phyloP scores from a whole-genome alignment of 1,284 basidiomycete species.

The Cystobasidium slooffiae region DNA sequence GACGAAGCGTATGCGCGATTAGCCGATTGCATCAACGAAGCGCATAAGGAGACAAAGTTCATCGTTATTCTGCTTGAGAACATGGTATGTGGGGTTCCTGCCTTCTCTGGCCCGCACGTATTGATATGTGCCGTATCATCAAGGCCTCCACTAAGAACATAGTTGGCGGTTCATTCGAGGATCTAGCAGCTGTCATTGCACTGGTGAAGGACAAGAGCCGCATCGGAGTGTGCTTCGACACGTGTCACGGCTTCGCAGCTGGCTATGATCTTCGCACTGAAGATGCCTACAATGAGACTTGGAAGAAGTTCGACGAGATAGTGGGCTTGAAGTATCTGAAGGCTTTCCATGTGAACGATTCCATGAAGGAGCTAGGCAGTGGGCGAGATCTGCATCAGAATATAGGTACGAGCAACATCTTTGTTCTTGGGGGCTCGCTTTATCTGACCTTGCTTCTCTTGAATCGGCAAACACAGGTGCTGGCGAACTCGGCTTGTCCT shows the following conservation, averaged over 20 bases:
- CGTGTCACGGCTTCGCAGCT: conserved; percentile 82
- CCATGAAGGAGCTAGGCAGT: conserved; percentile 68
- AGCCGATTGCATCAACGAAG: conserved; percentile 74
- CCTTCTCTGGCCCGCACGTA: neutral
- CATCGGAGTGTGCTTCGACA: conserved; percentile 83
- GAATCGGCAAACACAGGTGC: conserved; percentile 56
- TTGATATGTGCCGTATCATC: neutral
- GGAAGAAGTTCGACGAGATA: conserved; percentile 67
- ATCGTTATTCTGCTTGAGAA: conserved; percentile 79
- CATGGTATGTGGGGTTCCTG: conserved; percentile 65
- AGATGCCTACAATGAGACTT: conserved; percentile 56
- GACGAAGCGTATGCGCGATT: conserved; percentile 65
- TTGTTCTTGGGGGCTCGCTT: neutral
- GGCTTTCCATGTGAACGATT: conserved; percentile 85
- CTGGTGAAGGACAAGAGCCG: conserved; percentile 74
- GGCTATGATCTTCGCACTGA: conserved; percentile 77
- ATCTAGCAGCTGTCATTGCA: conserved; percentile 71
- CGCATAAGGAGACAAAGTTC: conserved; percentile 69
- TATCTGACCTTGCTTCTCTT: neutral
- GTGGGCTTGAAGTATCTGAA: conserved; percentile 74
- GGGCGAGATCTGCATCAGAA: conserved; percentile 82
- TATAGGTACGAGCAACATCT: conserved; percentile 69
- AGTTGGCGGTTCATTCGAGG: conserved; percentile 71
- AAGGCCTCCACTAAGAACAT: conserved; percentile 81
- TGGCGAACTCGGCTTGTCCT: conserved; percentile 68